These are phyloP conservation scores for Puccinia polysora DNA, from an alignment of 1,284 basidiomycete species.

Conservation along the genomic window DNA sequence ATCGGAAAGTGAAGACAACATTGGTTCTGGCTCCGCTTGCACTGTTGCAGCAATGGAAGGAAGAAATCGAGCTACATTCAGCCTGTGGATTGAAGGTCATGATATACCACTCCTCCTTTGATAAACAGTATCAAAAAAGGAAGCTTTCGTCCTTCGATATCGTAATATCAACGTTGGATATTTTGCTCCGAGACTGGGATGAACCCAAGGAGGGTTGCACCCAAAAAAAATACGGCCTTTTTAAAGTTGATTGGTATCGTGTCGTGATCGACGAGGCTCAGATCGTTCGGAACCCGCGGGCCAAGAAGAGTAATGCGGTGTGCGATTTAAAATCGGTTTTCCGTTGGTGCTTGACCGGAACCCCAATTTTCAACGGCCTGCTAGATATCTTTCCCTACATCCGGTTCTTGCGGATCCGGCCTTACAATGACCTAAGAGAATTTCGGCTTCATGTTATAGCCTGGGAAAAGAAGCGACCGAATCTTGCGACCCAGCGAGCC, in stretches of 20 bases:
- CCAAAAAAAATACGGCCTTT: conserved; percentile 56
- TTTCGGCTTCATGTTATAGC: conserved; percentile 62
- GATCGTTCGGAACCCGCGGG: conserved; percentile 48
- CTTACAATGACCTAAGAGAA: conserved; percentile 65
- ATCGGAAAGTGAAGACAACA: conserved; percentile 59
- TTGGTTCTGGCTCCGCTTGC: conserved; percentile 68
- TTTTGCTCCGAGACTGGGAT: conserved; percentile 60
- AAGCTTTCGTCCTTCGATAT: conserved; percentile 56
- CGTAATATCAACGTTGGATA: conserved; percentile 61
- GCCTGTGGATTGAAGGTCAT: conserved; percentile 54
- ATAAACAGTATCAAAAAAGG: conserved; percentile 52
- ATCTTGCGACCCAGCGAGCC: conserved; percentile 59
- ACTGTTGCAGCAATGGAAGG: conserved; percentile 62
- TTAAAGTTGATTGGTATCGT: conserved; percentile 61
- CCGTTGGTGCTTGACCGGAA: conserved; percentile 68
- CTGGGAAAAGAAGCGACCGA: conserved; percentile 59
- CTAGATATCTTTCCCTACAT: conserved; percentile 66
- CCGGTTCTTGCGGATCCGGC: conserved; percentile 64
- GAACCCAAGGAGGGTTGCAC: conserved; percentile 59
- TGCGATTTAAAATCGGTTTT: conserved; percentile 62
- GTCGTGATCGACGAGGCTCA: conserved; percentile 66
- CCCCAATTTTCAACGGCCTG: conserved; percentile 66
- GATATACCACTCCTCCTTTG: conserved; percentile 60
- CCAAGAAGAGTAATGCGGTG: conserved; percentile 61
- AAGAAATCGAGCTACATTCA: conserved; percentile 62